Percentiles rank a stretch among this genome's conserved stretches.
These are phyloP conservation scores for Cardamine occulta DNA, from an alignment of 345 rosid species.

Conservation along the genomic window DNA sequence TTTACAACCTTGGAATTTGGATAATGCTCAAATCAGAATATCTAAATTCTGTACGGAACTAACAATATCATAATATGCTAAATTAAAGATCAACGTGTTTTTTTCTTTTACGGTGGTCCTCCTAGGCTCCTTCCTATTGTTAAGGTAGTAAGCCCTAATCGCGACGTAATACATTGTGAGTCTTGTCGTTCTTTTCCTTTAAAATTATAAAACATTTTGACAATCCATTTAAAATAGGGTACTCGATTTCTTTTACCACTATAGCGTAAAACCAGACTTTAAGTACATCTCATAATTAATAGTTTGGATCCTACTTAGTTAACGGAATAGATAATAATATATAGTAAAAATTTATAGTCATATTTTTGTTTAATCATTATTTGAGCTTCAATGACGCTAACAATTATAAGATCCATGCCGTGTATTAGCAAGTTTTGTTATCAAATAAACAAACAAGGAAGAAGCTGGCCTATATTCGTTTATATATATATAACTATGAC, in stretches of 20 bases:
- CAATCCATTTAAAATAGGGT: background rate
- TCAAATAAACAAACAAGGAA: background rate
- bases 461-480: background rate
- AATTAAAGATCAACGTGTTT: background rate
- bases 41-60: background rate
- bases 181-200: background rate
- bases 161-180: background rate
- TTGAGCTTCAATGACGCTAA: background rate
- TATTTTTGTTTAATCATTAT: background rate
- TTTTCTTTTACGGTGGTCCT: background rate
- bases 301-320: background rate
- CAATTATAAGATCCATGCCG: slow-evolving; percentile 15
- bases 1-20: slow-evolving; percentile 19
- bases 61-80: background rate
- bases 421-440: slow-evolving; percentile 19
- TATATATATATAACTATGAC: no score
- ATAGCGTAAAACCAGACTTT: background rate
- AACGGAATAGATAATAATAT: background rate
- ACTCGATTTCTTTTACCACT: background rate
- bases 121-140: background rate
- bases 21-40: slow-evolving; percentile 12
- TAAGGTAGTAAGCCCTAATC: background rate
- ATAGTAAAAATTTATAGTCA: background rate
- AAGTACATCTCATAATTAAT: background rate
- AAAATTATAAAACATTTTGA: background rate